Evolutionary conservation across 805 yeast species (phyloP).

Genomic region (Monosporozyma aquatica): DNA sequence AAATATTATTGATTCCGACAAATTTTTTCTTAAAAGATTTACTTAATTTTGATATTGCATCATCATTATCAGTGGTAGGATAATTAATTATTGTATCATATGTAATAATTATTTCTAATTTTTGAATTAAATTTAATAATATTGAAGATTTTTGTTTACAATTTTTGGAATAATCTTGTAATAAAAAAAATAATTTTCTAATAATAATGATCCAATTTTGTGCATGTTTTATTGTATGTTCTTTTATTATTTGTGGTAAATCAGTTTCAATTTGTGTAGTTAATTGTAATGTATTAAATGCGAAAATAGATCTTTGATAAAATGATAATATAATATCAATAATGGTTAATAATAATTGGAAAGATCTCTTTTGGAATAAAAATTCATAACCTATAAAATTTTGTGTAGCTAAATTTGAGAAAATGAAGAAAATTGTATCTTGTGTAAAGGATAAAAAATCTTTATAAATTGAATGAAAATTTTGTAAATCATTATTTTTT

Average conservation of each 20-base stretch:
- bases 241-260: constrained; percentile 2
- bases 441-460: constrained; percentile 22
- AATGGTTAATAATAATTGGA: constrained; percentile 15
- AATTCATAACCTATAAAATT: constrained; percentile 28
- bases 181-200: constrained; percentile 21
- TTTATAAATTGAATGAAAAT: constrained; percentile 14
- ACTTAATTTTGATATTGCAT: constrained; percentile 2
- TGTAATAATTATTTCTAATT: constrained; percentile 11
- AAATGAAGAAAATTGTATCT: constrained; percentile 25
- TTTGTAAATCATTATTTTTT: constrained; percentile 11
- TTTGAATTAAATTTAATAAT: constrained; percentile 12
- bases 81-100: neutral
- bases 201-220: constrained; percentile 13
- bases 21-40: constrained; percentile 1
- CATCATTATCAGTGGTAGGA: neutral
- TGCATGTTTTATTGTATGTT: constrained; percentile 8
- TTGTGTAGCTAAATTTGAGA: constrained; percentile 26
- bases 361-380: constrained; percentile 23
- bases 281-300: constrained; percentile 3
- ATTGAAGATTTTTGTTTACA: constrained; percentile 18
- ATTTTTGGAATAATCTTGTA: constrained; percentile 26
- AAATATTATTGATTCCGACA: constrained; percentile 9
- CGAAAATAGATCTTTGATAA: constrained; percentile 15
- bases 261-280: neutral
- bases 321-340: constrained; percentile 22